Conservation (phyloP, 768 basidiomycete genomes). For the Lentinus tigrinus region DNA sequence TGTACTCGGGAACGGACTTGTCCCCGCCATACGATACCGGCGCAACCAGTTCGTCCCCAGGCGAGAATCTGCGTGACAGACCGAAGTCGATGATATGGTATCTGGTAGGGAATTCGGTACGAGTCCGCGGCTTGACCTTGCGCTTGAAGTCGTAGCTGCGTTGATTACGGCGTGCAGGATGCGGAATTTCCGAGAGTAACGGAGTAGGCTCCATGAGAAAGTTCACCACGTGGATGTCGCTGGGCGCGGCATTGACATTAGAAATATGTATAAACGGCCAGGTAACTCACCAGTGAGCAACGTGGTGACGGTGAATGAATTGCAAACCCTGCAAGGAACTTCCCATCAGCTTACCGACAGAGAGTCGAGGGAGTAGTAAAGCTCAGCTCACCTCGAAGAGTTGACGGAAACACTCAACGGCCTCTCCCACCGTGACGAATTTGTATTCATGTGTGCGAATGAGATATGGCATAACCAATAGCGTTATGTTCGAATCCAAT, state of each 20-base stretch:
- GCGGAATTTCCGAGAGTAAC: conserved; percentile 5
- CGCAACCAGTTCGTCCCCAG: not conserved
- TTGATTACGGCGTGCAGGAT: not conserved
- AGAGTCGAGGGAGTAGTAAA: not conserved
- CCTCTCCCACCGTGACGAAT: conserved; percentile 36
- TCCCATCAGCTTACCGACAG: not conserved
- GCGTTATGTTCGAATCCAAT: conserved; percentile 4
- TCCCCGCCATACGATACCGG: conserved; percentile 16
- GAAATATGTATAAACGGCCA: too few relatives aligned
- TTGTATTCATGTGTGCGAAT: conserved; percentile 26
- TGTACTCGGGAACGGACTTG: conserved; percentile 20
- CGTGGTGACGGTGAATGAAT: conserved; percentile 34
- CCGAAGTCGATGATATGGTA: conserved; percentile 20
- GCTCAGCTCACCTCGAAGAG: conserved; percentile 32
- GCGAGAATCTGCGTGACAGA: conserved; percentile 6
- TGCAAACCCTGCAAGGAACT: conserved; percentile 27
- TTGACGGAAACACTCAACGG: conserved; percentile 32
- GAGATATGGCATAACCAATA: conserved; percentile 33
- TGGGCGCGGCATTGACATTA: not conserved
- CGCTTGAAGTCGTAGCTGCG: conserved; percentile 12
- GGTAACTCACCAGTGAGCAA: conserved; percentile 34
- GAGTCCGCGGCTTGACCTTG: conserved; percentile 20
- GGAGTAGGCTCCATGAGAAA: conserved; percentile 19
- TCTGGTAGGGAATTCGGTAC: conserved; percentile 34
- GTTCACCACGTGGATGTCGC: conserved; percentile 15